Conservation (phyloP, 306 rosid species). For the Prunus kanzakura region DNA sequence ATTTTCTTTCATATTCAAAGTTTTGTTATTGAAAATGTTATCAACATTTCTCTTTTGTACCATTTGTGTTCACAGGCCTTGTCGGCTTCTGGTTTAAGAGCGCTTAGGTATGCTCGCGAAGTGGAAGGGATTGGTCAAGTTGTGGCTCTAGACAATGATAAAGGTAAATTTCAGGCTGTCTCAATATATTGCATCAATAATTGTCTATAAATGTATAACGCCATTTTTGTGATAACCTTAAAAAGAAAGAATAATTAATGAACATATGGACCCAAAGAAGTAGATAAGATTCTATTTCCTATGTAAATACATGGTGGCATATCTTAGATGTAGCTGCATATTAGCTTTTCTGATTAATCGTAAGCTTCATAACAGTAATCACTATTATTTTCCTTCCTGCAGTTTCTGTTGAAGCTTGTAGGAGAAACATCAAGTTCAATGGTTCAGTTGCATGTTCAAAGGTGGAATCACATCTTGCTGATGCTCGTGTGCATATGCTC, state of each 20-base stretch:
- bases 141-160: conserved; percentile 91
- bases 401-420: conserved; percentile 92
- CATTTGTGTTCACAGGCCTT: conserved; percentile 57
- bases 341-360: conserved; percentile 13
- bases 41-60: neutral
- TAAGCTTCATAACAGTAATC: conserved; percentile 20
- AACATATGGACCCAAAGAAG: neutral
- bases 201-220: neutral
- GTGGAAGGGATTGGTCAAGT: conserved; percentile 88
- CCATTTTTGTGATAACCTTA: neutral
- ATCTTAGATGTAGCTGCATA: neutral
- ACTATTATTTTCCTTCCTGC: conserved; percentile 22
- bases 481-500: conserved; percentile 96
- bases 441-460: conserved; percentile 81
- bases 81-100: conserved; percentile 97
- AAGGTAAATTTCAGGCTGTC: conserved; percentile 46
- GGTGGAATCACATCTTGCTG: conserved; percentile 94
- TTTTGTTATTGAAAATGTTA: neutral
- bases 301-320: neutral
- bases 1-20: neutral
- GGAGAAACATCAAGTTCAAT: conserved; percentile 93
- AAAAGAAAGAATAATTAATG: neutral
- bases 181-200: neutral
- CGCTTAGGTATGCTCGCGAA: conserved; percentile 95
- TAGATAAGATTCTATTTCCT: neutral